Percentiles rank a stretch among this genome's conserved stretches.
These are phyloP conservation scores for Pueraria montana DNA, from an alignment of 306 rosid species.

Conservation along the genomic window DNA sequence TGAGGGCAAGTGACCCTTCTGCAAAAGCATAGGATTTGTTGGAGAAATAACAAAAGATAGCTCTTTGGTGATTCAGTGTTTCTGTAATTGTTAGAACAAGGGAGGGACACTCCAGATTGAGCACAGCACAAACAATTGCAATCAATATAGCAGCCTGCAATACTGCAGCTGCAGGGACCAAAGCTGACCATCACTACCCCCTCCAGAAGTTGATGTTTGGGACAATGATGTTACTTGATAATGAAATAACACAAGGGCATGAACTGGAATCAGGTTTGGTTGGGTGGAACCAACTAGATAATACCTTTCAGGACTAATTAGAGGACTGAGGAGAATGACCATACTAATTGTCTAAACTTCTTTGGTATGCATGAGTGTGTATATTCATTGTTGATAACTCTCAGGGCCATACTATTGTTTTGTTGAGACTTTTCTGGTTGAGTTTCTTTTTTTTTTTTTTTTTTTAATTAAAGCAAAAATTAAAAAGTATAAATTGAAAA, in stretches of 20 bases:
- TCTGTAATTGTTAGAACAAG: not conserved
- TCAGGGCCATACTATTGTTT: slow-evolving; percentile 35
- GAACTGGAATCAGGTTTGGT: not conserved
- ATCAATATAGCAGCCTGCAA: not conserved
- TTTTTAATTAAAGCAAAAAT: no score
- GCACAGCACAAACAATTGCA: not conserved
- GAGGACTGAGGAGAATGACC: slow-evolving; percentile 49
- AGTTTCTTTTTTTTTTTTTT: no score
- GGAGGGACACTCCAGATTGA: not conserved
- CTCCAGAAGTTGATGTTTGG: not conserved
- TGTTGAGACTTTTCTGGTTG: no score
- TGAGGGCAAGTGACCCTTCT: slow-evolving; percentile 20
- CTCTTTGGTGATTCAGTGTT: slow-evolving; percentile 59
- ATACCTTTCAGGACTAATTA: slow-evolving; percentile 65
- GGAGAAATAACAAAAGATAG: slow-evolving; percentile 68
- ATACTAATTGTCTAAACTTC: slow-evolving; percentile 59
- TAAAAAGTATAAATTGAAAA: no score
- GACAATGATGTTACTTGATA: not conserved
- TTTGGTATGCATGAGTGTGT: slow-evolving; percentile 58
- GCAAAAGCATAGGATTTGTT: slow-evolving; percentile 53
- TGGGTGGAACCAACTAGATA: slow-evolving; percentile 60
- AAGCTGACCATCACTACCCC: not conserved
- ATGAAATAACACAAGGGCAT: not conserved
- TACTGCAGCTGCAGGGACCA: not conserved
- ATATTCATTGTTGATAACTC: slow-evolving; percentile 63